phyloP scores from a whole-genome alignment of 179 eudicot species.

The Vitellaria paradoxa region DNA sequence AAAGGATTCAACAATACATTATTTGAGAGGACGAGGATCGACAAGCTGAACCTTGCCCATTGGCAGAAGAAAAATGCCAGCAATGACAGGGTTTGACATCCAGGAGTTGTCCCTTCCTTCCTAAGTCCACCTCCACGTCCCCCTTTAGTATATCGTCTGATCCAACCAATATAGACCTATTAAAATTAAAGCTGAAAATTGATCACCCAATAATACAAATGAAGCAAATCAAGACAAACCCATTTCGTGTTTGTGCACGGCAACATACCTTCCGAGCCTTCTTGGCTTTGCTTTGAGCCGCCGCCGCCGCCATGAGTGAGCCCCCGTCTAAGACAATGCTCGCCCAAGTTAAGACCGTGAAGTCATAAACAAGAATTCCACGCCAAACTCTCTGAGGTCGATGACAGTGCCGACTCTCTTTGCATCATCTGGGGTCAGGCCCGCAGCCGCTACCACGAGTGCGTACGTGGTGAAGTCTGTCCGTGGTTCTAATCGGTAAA shows the following conservation, averaged over 20 bases:
- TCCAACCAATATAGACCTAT: constrained; percentile 8
- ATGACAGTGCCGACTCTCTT: constrained; percentile 29
- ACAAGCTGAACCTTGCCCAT: constrained; percentile 76
- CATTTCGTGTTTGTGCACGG: neutral
- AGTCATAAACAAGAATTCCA: constrained; percentile 57
- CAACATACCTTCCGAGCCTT: constrained; percentile 62
- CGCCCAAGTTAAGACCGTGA: constrained; percentile 29
- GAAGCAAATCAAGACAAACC: neutral
- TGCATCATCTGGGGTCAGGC: too few relatives aligned
- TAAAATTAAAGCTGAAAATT: neutral
- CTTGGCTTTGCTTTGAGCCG: constrained; percentile 81
- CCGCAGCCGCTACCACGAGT: too few relatives aligned
- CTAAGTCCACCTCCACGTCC: constrained; percentile 55
- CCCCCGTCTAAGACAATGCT: constrained; percentile 23
- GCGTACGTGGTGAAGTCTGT: too few relatives aligned
- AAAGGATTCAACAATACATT: constrained; percentile 13
- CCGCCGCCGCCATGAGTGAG: constrained; percentile 29
- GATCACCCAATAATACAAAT: neutral
- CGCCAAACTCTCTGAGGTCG: constrained; percentile 39
- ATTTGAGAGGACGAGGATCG: constrained; percentile 66
- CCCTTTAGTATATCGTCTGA: constrained; percentile 84
- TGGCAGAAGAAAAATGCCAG: constrained; percentile 68
- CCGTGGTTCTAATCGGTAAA: too few relatives aligned
- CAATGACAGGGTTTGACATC: constrained; percentile 83
- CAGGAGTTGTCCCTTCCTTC: constrained; percentile 72